Base-by-base conservation (phyloP, 352 stramenopile genomes). In the Globisporangium viniferum region DNA sequence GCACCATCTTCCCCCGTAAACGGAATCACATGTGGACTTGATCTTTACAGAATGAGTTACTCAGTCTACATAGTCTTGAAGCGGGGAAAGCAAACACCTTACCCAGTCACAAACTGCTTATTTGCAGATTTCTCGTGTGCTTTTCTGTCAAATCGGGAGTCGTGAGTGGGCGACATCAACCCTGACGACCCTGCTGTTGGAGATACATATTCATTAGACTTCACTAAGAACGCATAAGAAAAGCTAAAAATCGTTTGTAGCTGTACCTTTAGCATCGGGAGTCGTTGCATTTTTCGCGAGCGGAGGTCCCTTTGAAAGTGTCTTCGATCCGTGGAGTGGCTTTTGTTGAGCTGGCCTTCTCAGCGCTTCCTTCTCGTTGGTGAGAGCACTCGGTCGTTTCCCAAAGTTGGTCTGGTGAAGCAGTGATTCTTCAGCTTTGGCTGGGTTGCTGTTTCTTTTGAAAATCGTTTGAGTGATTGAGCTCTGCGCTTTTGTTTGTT, bases 21-120 rank as follows among this genome's bases (percentile, higher is more conserved):
- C 12, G 66, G 66, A 48, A 70, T 70, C 66, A 66, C 66, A 33
- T 70, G 66, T 5, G 36, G 66, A 20, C 24, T 56, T 29, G 36
- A 15, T 35, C 56, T 64, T 6, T 8, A 46, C 7, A 57, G 0
- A 62, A n/a, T 20, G n/a, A 62, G 44, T 55, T 8, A 49, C 12
- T 22, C n/a, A 49, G 9, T 27, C 33, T 1, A 7, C 12, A 20
- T 10, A 12, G 20, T 8, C 18, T 41, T 6, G 15, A 15, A 61
- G 20, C 0, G 3, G 55, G 2, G 20, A 20, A 31, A 3, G n/a
- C 3, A 4, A 27, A 49, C 10, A 15, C 2, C 56, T 62, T 29
- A 62, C 56, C n/a, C 56, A 10, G 33, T 14, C 27, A 35, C 18
- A 10, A 27, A 3, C 6, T 22, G 53, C 33, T 62, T 49, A n/a